phyloP scores from a whole-genome alignment of 306 rosid genomes.

The Quercus parvula region DNA sequence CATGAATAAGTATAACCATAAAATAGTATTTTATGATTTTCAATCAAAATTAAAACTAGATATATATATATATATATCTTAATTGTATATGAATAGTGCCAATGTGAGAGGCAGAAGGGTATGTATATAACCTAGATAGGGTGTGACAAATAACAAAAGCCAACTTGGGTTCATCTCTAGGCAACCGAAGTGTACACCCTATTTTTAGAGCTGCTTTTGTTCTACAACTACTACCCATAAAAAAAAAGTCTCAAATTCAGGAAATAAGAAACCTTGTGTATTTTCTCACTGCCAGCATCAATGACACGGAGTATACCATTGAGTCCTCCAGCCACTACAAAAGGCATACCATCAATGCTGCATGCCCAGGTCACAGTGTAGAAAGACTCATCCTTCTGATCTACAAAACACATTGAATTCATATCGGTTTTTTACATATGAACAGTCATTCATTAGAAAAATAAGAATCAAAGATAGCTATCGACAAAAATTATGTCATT shows the following conservation, averaged over 20 bases:
- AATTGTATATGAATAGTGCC: neutral
- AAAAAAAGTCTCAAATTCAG: neutral
- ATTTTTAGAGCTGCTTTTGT: neutral
- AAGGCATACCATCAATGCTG: constrained; percentile 57
- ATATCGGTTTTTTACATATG: neutral
- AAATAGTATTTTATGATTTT: neutral
- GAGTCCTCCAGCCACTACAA: constrained; percentile 86
- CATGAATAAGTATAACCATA: neutral
- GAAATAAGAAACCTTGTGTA: constrained; percentile 59
- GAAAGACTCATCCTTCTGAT: constrained; percentile 98
- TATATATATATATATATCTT: neutral
- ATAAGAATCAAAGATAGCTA: too few relatives aligned
- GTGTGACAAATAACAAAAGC: too few relatives aligned
- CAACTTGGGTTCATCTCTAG: too few relatives aligned
- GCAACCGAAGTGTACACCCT: too few relatives aligned
- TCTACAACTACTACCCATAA: neutral
- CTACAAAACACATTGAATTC: constrained; percentile 44
- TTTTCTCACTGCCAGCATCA: constrained; percentile 82
- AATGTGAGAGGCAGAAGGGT: constrained; percentile 6
- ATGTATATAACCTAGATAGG: neutral
- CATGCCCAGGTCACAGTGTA: constrained; percentile 93
- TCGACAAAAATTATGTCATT: too few relatives aligned
- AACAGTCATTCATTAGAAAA: neutral
- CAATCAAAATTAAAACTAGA: neutral
- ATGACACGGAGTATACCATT: constrained; percentile 79